phyloP scores from a whole-genome alignment of 108 stramenopile species.

The Chaetoceros tenuissimus region DNA sequence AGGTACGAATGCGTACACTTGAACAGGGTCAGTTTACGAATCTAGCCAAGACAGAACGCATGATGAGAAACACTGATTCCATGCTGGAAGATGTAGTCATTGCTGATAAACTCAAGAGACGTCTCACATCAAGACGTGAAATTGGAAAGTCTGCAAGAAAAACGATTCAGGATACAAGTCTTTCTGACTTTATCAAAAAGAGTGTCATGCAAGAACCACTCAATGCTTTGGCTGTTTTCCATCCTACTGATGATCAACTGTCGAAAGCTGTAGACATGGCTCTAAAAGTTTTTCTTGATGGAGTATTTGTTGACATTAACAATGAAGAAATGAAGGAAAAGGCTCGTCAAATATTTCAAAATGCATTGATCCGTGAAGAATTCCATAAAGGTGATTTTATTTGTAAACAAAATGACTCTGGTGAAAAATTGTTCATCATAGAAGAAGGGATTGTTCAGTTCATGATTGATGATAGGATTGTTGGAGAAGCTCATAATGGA shows the following conservation, averaged over 20 bases:
- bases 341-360: slow-evolving; percentile 24
- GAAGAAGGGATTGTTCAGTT: slow-evolving; percentile 32
- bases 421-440: slow-evolving; percentile 30
- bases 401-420: slow-evolving; percentile 26
- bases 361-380: slow-evolving; percentile 24
- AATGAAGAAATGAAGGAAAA: slow-evolving; percentile 7
- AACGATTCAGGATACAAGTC: slow-evolving; percentile 15
- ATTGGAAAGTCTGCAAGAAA: slow-evolving; percentile 4
- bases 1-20: slow-evolving; percentile 10
- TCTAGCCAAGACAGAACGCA: slow-evolving; percentile 22
- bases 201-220: slow-evolving; percentile 17
- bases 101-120: slow-evolving; percentile 18
- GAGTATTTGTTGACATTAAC: slow-evolving; percentile 19
- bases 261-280: slow-evolving; percentile 19
- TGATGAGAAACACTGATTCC: slow-evolving; percentile 31
- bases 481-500: slow-evolving; percentile 24
- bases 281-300: slow-evolving; percentile 23
- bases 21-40: slow-evolving; percentile 18
- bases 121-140: slow-evolving; percentile 20
- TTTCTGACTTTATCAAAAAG: slow-evolving; percentile 30
- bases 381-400: slow-evolving; percentile 17
- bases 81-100: slow-evolving; percentile 37
- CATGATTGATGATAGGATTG: slow-evolving; percentile 19
- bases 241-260: slow-evolving; percentile 21
- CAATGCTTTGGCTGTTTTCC: slow-evolving; percentile 24